Evolutionary conservation across 2,329 filamentous ascomycete species (phyloP).

Genomic region (Ascochyta viciae-villosae): DNA sequence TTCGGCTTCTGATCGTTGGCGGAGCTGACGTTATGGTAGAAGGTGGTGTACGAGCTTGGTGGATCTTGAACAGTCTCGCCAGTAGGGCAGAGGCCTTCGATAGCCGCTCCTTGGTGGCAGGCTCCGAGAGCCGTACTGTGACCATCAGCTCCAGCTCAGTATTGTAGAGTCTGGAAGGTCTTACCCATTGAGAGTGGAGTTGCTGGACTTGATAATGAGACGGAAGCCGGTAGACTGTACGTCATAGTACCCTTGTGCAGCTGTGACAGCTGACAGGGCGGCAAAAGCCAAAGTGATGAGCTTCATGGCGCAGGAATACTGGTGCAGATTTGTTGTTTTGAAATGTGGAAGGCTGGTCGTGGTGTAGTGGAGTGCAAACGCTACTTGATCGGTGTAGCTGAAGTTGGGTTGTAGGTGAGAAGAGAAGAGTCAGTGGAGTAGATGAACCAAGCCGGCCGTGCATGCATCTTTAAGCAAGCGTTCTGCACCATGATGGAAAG

Average conservation of each 20-base stretch:
- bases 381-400: not conserved
- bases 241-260: constrained; percentile 20
- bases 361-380: not conserved
- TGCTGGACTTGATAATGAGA: constrained; percentile 29
- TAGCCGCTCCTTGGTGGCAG: constrained; percentile 56
- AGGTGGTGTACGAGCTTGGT: constrained; percentile 27
- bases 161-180: not conserved
- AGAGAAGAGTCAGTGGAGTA: not conserved
- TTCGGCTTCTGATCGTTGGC: constrained; percentile 3
- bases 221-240: constrained; percentile 28
- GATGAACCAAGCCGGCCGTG: not conserved
- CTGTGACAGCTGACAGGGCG: constrained; percentile 8
- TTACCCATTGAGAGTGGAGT: constrained; percentile 26
- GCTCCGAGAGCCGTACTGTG: constrained; percentile 27
- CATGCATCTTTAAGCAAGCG: constrained; percentile 3
- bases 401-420: constrained; percentile 6
- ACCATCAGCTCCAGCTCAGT: not conserved
- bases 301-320: constrained; percentile 10
- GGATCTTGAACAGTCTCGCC: constrained; percentile 9
- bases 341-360: not conserved
- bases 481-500: constrained; percentile 3
- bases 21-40: constrained; percentile 39
- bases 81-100: constrained; percentile 49
- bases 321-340: not conserved
- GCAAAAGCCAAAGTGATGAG: constrained; percentile 6